Conservation (phyloP, 2,329 filamentous ascomycete genomes). For the Gaeumannomyces tritici region DNA sequence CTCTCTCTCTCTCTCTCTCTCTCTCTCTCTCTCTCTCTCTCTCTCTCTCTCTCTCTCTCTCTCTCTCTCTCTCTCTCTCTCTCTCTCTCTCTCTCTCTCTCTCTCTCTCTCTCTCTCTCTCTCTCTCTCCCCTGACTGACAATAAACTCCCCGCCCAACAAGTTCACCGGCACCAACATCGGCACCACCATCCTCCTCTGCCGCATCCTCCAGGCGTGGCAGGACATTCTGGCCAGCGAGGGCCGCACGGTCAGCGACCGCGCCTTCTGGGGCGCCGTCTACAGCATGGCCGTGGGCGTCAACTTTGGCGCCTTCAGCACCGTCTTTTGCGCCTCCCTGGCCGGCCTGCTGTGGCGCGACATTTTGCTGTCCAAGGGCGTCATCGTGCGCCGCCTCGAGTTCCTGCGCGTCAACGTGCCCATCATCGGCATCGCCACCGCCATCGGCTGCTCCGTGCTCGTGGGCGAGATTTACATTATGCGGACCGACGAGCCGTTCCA, state of each 20-base stretch:
- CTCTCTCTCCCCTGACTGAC: background rate
- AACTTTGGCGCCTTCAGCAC: conserved; percentile 69
- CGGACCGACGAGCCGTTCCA: conserved; percentile 17
- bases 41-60: no score
- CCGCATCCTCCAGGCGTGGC: conserved; percentile 61
- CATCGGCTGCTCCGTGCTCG: conserved; percentile 50
- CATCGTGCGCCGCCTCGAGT: conserved; percentile 51
- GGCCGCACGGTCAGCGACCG: conserved; percentile 43
- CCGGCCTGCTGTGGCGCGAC: conserved; percentile 63
- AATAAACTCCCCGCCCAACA: background rate
- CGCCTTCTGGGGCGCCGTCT: conserved; percentile 65
- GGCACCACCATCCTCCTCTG: conserved; percentile 66
- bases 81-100: no score
- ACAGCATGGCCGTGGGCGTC: conserved; percentile 64
- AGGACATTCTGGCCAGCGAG: conserved; percentile 39
- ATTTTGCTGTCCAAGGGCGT: conserved; percentile 62
- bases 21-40: no score
- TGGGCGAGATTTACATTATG: conserved; percentile 55
- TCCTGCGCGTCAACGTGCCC: conserved; percentile 58
- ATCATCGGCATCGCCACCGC: conserved; percentile 63
- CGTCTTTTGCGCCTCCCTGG: conserved; percentile 62
- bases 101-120: background rate
- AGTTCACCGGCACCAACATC: conserved; percentile 72
- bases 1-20: no score
- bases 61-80: no score